phyloP scores from a whole-genome alignment of 1,284 basidiomycete species.

The Melampsora americana region DNA sequence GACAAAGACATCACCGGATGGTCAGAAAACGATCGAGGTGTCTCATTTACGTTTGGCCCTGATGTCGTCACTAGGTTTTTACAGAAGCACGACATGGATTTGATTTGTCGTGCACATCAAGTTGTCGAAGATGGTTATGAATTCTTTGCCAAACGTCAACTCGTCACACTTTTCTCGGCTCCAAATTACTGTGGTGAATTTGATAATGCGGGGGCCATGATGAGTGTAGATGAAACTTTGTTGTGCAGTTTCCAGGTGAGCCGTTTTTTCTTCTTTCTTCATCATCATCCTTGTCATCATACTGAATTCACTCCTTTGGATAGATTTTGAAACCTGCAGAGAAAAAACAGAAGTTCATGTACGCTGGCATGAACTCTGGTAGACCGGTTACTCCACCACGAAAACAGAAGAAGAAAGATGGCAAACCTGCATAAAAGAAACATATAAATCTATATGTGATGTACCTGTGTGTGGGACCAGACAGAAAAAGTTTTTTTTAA shows the following conservation, averaged over 20 bases:
- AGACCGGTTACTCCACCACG: constrained; percentile 35
- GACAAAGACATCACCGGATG: constrained; percentile 99
- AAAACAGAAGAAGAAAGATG: constrained; percentile 43
- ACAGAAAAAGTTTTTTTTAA: background rate
- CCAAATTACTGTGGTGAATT: constrained; percentile 94
- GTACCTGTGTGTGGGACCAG: background rate
- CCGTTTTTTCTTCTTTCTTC: constrained; percentile 12
- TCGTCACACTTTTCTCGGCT: constrained; percentile 95
- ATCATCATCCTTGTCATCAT: background rate
- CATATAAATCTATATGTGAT: background rate
- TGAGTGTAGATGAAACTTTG: constrained; percentile 97
- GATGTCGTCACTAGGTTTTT: constrained; percentile 96
- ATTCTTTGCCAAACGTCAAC: constrained; percentile 95
- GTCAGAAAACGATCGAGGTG: constrained; percentile 98
- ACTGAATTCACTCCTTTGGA: background rate
- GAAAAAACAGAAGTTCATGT: constrained; percentile 44
- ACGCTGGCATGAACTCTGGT: constrained; percentile 31
- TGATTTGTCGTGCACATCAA: constrained; percentile 98
- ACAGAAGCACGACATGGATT: constrained; percentile 99
- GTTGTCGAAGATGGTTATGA: constrained; percentile 99
- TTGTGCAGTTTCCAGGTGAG: constrained; percentile 93
- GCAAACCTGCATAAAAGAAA: constrained; percentile 25
- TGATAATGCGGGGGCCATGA: constrained; percentile 99
- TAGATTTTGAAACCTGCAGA: constrained; percentile 35
- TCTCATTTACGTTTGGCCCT: constrained; percentile 96